Percentiles rank a stretch among this genome's conserved stretches.
Conservation (phyloP, 139 green algal species). For the Parachlorella kessleri region DNA sequence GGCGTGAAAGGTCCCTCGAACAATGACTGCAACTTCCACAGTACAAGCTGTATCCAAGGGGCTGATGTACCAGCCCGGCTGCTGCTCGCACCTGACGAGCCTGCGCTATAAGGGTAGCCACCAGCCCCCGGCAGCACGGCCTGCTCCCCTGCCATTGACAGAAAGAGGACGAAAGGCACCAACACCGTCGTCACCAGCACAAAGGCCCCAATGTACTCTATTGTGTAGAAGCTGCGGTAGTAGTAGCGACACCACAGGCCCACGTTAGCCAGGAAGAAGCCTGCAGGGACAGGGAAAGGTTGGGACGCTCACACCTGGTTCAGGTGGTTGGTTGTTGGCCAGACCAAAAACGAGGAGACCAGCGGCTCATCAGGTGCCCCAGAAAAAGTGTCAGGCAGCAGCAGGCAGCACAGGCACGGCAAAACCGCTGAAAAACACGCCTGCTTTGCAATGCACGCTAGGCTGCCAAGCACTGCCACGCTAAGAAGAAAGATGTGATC, state of each 20-base stretch:
- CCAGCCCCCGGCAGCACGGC: slow-evolving; percentile 37
- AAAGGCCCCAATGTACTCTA: slow-evolving; percentile 58
- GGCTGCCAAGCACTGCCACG: too few relatives aligned
- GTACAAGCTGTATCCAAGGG: not conserved
- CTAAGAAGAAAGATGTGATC: too few relatives aligned
- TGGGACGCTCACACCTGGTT: too few relatives aligned
- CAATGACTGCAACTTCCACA: not conserved
- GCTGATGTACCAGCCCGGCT: not conserved
- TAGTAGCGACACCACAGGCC: slow-evolving; percentile 40
- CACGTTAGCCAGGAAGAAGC: slow-evolving; percentile 25
- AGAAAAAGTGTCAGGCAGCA: too few relatives aligned
- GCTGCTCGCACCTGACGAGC: not conserved
- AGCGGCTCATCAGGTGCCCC: too few relatives aligned
- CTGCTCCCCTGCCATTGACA: slow-evolving; percentile 49
- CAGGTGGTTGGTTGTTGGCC: too few relatives aligned
- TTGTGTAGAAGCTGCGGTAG: slow-evolving; percentile 35
- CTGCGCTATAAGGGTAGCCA: slow-evolving; percentile 2
- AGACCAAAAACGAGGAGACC: too few relatives aligned
- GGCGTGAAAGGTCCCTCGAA: not conserved
- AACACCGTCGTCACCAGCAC: slow-evolving; percentile 50
- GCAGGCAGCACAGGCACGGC: too few relatives aligned
- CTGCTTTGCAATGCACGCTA: too few relatives aligned
- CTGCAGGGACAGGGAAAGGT: too few relatives aligned
- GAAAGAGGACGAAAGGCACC: slow-evolving; percentile 49
- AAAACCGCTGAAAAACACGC: too few relatives aligned